A percentile compares a stretch with the other conserved stretches of the same genome.
phyloP scores from a whole-genome alignment of 2,329 filamentous ascomycete species.

The Venturia asperata region DNA sequence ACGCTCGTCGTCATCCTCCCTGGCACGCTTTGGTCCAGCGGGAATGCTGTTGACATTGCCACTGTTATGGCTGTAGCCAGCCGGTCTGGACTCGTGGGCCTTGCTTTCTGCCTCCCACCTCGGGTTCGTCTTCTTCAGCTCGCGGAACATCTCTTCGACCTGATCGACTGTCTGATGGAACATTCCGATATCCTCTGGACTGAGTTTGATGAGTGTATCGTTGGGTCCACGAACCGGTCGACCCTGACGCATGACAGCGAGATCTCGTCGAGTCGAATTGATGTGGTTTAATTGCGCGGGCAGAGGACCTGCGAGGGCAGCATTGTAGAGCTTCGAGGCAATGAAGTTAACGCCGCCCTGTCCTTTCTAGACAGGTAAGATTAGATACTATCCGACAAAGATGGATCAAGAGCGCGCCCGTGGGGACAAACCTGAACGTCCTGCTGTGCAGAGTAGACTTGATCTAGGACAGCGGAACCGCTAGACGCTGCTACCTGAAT shows the following conservation, averaged over 20 bases:
- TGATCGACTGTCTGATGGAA: not conserved
- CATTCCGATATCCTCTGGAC: not conserved
- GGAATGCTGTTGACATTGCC: not conserved
- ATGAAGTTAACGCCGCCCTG: not conserved
- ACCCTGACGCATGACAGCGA: not conserved
- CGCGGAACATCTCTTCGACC: slow-evolving; percentile 1
- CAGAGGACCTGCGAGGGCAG: not conserved
- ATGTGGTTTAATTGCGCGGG: not conserved
- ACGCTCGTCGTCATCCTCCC: not conserved
- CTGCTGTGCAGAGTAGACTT: slow-evolving; percentile 4
- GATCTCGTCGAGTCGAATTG: not conserved
- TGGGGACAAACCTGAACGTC: not conserved
- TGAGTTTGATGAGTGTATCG: not conserved
- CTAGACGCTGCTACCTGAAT: not conserved
- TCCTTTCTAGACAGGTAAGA: not conserved
- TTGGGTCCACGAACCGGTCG: not conserved
- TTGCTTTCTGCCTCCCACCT: not conserved
- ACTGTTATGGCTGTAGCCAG: not conserved
- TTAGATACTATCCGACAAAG: not conserved
- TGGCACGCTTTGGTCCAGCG: slow-evolving; percentile 8
- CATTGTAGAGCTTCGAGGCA: slow-evolving; percentile 8
- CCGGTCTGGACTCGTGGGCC: not conserved
- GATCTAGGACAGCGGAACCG: not conserved
- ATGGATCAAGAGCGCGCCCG: not conserved
- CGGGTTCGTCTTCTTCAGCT: slow-evolving; percentile 1